phyloP scores from a whole-genome alignment of 2,329 filamentous ascomycete genomes.

The Neopestalotiopsis sp. region DNA sequence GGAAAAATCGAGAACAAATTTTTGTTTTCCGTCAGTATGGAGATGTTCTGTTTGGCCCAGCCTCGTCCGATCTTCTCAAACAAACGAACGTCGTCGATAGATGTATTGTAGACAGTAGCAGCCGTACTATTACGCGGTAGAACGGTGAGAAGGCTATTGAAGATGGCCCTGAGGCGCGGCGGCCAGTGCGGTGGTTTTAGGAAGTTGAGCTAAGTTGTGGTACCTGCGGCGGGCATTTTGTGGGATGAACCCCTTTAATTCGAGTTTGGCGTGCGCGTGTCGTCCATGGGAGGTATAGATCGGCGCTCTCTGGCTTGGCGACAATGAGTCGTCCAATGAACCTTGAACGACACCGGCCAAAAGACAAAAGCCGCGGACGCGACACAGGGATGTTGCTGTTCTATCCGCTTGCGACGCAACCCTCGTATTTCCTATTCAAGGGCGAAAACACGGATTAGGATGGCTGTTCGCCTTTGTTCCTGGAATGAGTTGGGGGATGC shows the following conservation, averaged over 20 bases:
- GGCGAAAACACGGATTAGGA: not conserved
- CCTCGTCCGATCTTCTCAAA: constrained; percentile 7
- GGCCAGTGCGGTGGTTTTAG: not conserved
- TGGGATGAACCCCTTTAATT: constrained; percentile 14
- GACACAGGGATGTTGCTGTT: constrained; percentile 7
- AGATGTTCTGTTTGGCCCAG: not conserved
- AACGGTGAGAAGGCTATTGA: not conserved
- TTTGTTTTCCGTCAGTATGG: not conserved
- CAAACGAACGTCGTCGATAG: not conserved
- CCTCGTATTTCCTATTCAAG: constrained; percentile 18
- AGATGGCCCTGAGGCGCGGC: not conserved
- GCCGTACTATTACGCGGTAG: not conserved
- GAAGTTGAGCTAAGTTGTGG: not conserved
- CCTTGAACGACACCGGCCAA: not conserved
- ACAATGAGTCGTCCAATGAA: constrained; percentile 3
- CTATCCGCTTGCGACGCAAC: constrained; percentile 12
- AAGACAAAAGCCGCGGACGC: not conserved
- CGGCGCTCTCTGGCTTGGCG: constrained; percentile 14
- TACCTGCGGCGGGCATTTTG: constrained; percentile 2
- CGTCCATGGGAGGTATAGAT: constrained; percentile 6
- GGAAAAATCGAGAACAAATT: not conserved
- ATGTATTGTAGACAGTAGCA: constrained; percentile 10
- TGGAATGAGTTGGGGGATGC: constrained; percentile 9
- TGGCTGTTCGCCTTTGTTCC: not conserved
- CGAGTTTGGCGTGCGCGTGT: not conserved